A percentile compares a stretch with the other conserved stretches of the same genome.
Evolutionary conservation across 257 asterid genomes (phyloP).

Genomic region (Schizonepeta tenuifolia): DNA sequence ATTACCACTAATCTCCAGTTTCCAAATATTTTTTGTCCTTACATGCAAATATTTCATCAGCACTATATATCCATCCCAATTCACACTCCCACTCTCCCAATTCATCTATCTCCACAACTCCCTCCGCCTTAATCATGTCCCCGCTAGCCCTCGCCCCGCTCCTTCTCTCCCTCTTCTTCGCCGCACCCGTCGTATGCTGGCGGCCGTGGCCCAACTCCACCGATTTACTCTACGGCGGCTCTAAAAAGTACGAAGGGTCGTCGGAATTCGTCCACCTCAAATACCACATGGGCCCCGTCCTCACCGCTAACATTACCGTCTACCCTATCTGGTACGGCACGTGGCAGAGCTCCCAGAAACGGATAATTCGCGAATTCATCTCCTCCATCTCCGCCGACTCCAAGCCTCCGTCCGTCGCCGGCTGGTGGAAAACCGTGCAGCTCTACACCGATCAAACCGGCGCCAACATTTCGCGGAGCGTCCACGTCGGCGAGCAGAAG

Average conservation of each 20-base stretch:
- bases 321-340: slow-evolving; percentile 91
- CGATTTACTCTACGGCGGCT: slow-evolving; percentile 57
- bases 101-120: neutral
- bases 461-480: slow-evolving; percentile 58
- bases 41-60: slow-evolving; percentile 5
- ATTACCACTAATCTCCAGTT: slow-evolving; percentile 39
- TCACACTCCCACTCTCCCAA: slow-evolving; percentile 19
- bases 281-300: slow-evolving; percentile 96
- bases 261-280: slow-evolving; percentile 70
- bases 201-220: slow-evolving; percentile 84
- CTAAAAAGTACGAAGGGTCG: slow-evolving; percentile 88
- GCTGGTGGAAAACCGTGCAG: slow-evolving; percentile 87
- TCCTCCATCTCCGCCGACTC: slow-evolving; percentile 61
- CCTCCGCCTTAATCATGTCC: slow-evolving; percentile 31
- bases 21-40: slow-evolving; percentile 12
- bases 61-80: slow-evolving; percentile 30
- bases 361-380: slow-evolving; percentile 86
- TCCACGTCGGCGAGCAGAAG: slow-evolving; percentile 64
- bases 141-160: slow-evolving; percentile 24
- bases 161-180: slow-evolving; percentile 32
- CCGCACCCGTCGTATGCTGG: slow-evolving; percentile 49
- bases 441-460: slow-evolving; percentile 83
- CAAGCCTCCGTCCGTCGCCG: slow-evolving; percentile 65
- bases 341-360: slow-evolving; percentile 71
- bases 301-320: slow-evolving; percentile 72